Conservation (phyloP, 1,284 basidiomycete genomes). For the Prillingera fragicola region DNA sequence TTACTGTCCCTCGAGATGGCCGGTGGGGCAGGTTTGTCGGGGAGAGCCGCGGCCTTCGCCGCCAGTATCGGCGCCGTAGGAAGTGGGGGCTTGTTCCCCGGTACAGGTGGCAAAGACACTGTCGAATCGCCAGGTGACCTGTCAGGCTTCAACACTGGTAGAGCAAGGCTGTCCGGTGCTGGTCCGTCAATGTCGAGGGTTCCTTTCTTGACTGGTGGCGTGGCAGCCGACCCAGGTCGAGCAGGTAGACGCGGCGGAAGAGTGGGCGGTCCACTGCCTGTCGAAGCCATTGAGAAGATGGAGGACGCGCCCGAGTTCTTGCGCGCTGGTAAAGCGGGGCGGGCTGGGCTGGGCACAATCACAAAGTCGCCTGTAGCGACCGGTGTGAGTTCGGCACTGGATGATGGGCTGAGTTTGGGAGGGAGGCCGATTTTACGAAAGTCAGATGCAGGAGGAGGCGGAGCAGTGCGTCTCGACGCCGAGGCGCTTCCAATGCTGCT, state of each 20-base stretch:
- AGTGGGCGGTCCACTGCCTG: background rate
- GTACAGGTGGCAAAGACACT: background rate
- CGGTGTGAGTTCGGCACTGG: slow-evolving; percentile 24
- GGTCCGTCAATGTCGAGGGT: slow-evolving; percentile 15
- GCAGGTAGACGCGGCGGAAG: too few relatives aligned
- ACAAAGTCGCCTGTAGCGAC: slow-evolving; percentile 40
- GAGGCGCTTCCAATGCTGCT: slow-evolving; percentile 10
- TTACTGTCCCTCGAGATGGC: too few relatives aligned
- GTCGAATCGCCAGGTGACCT: background rate
- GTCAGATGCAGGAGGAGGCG: slow-evolving; percentile 12
- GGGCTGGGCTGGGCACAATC: slow-evolving; percentile 18
- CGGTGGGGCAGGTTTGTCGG: slow-evolving; percentile 10
- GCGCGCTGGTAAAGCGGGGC: slow-evolving; percentile 6
- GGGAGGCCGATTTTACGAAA: slow-evolving; percentile 15
- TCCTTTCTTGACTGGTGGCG: background rate
- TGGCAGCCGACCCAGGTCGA: background rate
- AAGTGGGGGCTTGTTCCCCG: background rate
- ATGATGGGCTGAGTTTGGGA: background rate
- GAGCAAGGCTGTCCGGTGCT: slow-evolving; percentile 4
- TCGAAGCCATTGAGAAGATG: background rate
- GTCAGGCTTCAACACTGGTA: slow-evolving; percentile 8
- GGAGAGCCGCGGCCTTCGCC: background rate
- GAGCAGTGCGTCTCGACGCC: slow-evolving; percentile 4
- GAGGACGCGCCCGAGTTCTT: background rate
- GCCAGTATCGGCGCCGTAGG: background rate